Evolutionary conservation across 2,329 filamentous ascomycete genomes (phyloP), one percentile per base, ranked within the genome.

Genomic region (Nemania serpens): DNA sequence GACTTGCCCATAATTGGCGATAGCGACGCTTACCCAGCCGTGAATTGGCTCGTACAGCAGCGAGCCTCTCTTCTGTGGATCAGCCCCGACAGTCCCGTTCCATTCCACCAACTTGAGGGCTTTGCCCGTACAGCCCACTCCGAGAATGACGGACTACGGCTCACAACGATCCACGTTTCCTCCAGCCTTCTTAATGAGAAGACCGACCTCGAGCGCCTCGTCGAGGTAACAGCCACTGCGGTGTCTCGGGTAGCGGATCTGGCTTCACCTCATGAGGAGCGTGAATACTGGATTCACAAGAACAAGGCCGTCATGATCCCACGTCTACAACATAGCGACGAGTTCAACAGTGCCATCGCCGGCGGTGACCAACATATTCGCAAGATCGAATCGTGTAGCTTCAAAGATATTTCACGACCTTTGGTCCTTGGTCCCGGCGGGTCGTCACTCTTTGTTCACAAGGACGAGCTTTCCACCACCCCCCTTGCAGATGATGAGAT

Each of bases 61-160:
- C n/a, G n/a, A n/a, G 29, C 39, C 4, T 50, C 22, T 2, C 29
- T 66, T 17, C 0, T 69, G 3, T 69, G 67, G 67, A 10, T 69
- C 15, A 51, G 62, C 22, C 62, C 59, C 0, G 62, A 63, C 34
- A 33, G 41, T 5, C 62, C 61, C 11, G 5, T 36, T 6, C 11
- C 56, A 6, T 60, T 69, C 45, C 58, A 68, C 22, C 66, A 69
- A 17, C 64, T 68, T 18, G 47, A 45, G 5, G 67, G 67, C 11
- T 18, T 69, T 2, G 45, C 63, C 20, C 66, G 67, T 1, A 66
- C 66, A 1, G 67, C 67, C 2, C 67, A 69, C 18, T 61, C 66
- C 3, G 66, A 68, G 42, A 68, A 68, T 22, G 48, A 61, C 10
- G n/a, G 61, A 2, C 18, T 69, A 10, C 54, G 58, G 1, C 51